phyloP scores from a whole-genome alignment of 108 stramenopile species.

The Cyclotella choctawhatcheeana region DNA sequence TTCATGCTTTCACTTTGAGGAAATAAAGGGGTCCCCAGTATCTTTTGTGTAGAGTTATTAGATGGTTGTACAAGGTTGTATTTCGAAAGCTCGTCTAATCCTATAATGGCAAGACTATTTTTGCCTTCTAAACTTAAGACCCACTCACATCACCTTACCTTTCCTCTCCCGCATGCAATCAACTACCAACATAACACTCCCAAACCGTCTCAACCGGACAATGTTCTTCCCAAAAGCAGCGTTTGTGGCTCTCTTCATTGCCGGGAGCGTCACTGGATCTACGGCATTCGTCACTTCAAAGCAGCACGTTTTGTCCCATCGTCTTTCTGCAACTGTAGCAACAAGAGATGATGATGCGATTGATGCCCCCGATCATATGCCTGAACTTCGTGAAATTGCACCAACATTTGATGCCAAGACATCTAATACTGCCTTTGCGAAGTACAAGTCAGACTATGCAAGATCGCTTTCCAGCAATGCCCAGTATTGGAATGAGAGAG shows the following conservation, averaged over 20 bases:
- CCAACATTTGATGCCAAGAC: slow-evolving; percentile 33
- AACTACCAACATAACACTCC: no score
- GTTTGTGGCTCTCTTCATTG: background rate
- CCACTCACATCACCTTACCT: no score
- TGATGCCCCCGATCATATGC: slow-evolving; percentile 50
- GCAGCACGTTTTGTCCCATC: background rate
- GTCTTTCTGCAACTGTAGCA: background rate
- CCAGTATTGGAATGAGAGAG: slow-evolving; percentile 46
- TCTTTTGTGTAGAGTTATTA: no score
- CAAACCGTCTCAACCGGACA: background rate
- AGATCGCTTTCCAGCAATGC: slow-evolving; percentile 30
- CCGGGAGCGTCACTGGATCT: slow-evolving; percentile 15
- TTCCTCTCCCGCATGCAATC: no score
- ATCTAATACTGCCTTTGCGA: slow-evolving; percentile 27
- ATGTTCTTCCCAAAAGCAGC: background rate
- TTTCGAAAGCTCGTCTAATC: no score
- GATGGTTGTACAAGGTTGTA: no score
- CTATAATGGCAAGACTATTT: no score
- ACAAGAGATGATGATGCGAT: slow-evolving; percentile 1
- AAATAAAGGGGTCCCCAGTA: no score
- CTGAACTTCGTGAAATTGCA: slow-evolving; percentile 37
- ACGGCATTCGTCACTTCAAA: background rate
- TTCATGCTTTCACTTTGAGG: no score
- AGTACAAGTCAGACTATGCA: slow-evolving; percentile 46
- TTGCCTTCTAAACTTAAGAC: no score